Evolutionary conservation across 108 stramenopile genomes (phyloP), one percentile per base, ranked within the genome.

Genomic region (Cylindrotheca fusiformis): DNA sequence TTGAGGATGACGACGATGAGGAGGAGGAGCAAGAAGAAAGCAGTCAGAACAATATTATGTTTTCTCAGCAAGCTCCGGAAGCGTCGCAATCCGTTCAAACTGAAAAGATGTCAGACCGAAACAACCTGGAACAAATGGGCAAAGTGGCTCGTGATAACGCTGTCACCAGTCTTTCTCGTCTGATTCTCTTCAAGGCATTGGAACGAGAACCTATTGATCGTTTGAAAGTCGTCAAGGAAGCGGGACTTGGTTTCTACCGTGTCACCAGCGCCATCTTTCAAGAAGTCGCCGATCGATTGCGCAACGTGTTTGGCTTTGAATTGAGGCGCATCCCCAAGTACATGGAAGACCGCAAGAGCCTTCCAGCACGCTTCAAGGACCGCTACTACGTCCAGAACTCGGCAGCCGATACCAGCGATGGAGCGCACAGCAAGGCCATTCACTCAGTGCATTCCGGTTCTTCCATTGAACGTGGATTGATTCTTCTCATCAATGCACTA

Each of bases 221-320:
- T 5, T 62, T 75, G 58, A 91, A 89, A 66, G 57, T 59, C 44
- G 55, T 69, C 50, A 80, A 87, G 32, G 89, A 90, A 44, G 90
- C 90, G 0, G 85, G 85, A 1, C 58, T 84, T 21, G 32, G 60
- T 30, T 63, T 44, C 19, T 71, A 69, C 14, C 41, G 68, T 4
- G 69, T 89, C 19, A 57, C 62, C 12, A 64, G 58, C 2, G 88
- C 93, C 10, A 76, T 72, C 3, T 78, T 83, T 18, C 22, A 76
- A 22, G 86, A 91, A 77, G 93, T 78, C 14, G 60, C 74, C 10
- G 23, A 48, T 8, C 76, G 87, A 0, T 60, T 94, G 26, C 46
- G 48, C 5, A 74, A 85, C 50, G 82, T 94, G 6, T 91, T 94
- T 83, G 93, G 86, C 0, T 90, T 91, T 54, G 76, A 80, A 51